Evolutionary conservation across 331 rosid species (phyloP).

Genomic region (Pyrus hybrid): DNA sequence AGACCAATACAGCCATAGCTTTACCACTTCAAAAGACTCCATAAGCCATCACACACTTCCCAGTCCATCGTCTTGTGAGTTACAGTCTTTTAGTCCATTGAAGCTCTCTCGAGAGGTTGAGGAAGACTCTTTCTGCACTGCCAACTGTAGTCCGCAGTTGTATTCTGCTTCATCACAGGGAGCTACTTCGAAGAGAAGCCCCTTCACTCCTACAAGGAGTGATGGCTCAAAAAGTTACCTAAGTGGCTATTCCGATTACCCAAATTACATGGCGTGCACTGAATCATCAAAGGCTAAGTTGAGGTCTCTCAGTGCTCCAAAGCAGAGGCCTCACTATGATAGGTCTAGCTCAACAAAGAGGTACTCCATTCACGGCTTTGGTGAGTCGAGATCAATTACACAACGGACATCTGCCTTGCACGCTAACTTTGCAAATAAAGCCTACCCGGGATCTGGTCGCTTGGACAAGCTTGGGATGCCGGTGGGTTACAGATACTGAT

Average conservation of each 20-base stretch:
- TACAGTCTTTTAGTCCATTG: constrained; percentile 37
- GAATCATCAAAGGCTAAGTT: constrained; percentile 71
- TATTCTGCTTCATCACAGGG: constrained; percentile 53
- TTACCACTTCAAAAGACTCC: constrained; percentile 51
- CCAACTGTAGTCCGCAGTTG: constrained; percentile 47
- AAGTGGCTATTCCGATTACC: constrained; percentile 51
- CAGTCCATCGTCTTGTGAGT: constrained; percentile 37
- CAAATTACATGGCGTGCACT: constrained; percentile 76
- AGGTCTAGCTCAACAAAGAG: constrained; percentile 54
- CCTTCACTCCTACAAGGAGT: constrained; percentile 60
- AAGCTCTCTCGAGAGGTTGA: constrained; percentile 34
- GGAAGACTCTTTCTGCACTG: constrained; percentile 59
- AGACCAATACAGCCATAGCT: constrained; percentile 40
- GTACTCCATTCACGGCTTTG: constrained; percentile 32
- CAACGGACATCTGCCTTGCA: constrained; percentile 46
- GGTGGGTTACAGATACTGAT: constrained; percentile 37
- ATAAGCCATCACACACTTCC: constrained; percentile 40
- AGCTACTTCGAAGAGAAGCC: constrained; percentile 42
- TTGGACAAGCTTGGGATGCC: constrained; percentile 94
- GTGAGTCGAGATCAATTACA: constrained; percentile 24
- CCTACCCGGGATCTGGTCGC: constrained; percentile 83
- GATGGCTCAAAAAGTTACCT: constrained; percentile 52
- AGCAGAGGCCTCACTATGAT: constrained; percentile 61
- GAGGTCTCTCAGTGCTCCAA: constrained; percentile 71
- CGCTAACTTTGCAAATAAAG: constrained; percentile 47